phyloP scores from a whole-genome alignment of 352 stramenopile genomes.

The Phytophthora palmivora region DNA sequence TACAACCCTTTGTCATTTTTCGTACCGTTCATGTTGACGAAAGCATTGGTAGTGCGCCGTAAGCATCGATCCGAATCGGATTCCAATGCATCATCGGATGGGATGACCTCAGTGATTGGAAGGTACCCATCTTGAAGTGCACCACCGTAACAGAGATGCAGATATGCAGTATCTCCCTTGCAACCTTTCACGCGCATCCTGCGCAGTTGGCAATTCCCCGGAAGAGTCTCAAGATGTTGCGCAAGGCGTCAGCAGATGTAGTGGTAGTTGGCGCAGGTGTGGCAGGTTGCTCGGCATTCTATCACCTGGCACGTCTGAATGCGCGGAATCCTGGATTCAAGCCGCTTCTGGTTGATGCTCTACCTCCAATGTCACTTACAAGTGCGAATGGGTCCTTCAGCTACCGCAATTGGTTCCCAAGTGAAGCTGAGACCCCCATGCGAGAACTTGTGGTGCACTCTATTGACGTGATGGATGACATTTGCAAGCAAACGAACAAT shows the following conservation, averaged over 20 bases:
- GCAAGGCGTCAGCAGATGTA: conserved; percentile 65
- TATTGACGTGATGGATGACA: conserved; percentile 79
- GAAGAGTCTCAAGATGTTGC: conserved; percentile 35
- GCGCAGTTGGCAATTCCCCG: conserved; percentile 26
- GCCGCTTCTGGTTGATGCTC: conserved; percentile 72
- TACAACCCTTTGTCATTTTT: conserved; percentile 34
- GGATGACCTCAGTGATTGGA: conserved; percentile 24
- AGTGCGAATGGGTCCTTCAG: conserved; percentile 84
- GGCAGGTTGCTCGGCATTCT: conserved; percentile 81
- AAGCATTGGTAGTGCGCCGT: conserved; percentile 15
- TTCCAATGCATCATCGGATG: conserved; percentile 14
- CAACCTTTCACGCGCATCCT: conserved; percentile 31
- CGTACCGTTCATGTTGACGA: conserved; percentile 12
- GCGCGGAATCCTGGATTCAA: conserved; percentile 66
- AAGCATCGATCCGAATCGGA: conserved; percentile 1
- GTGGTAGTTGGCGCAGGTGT: conserved; percentile 79
- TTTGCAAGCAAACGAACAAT: conserved; percentile 64
- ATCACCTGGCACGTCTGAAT: conserved; percentile 76
- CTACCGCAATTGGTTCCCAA: conserved; percentile 88
- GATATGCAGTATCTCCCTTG: conserved; percentile 5
- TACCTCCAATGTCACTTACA: conserved; percentile 72
- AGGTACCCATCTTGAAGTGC: conserved; percentile 28
- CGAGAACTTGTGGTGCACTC: conserved; percentile 73
- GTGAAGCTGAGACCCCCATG: conserved; percentile 69
- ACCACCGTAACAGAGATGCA: conserved; percentile 15